Evolutionary conservation across 805 yeast species (phyloP), one percentile per base, ranked within the genome.

Genomic region (Zygotorulaspora danielsina): DNA sequence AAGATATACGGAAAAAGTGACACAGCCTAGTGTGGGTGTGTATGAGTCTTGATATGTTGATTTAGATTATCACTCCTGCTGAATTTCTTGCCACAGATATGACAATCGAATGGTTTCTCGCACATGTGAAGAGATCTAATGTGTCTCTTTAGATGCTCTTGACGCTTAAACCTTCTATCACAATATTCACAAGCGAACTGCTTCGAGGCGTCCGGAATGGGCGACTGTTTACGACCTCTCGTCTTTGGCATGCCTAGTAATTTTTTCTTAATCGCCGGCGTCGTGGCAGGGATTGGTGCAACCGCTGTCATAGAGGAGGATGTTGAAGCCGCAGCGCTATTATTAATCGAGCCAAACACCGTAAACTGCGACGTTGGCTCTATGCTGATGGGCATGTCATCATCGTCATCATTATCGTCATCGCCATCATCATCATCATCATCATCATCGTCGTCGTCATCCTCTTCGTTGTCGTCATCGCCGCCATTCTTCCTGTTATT

Each of bases 131-230:
- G 67, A 13, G 86, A 78, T 42, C 89, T 66, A 55, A 79, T 75
- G 53, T 83, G 93, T 44, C 93, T 70, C 56, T 80, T 81, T 50
- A 83, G 63, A 59, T 83, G 93, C 53, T 83, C 93, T 57, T 81
- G 86, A 49, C 93, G 70, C 55, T 80, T 78, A 63, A 83, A 83
- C 32, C 75, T 58, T 49, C 89, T 70, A 34, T 73, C 69, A 57
- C 90, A 82, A 52, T 70, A 73, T 21, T 73, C 74, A 57, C 89
- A 82, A 20, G 74, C 73, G 54, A 72, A 81, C 29, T 76, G 76
- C 59, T 80, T 80, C 10, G 55, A 45, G 46, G 66, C 70, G 51
- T 78, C 84, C 10, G 75, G 78, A 35, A 73, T 75, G 45, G 73
- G 63, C 29, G 79, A 73, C 17, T 82, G 84, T 57, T 79, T 79